A percentile compares a stretch with the other conserved stretches of the same genome.
Conservation (phyloP, 164 flowering plant species). For the Berberis vulgaris region DNA sequence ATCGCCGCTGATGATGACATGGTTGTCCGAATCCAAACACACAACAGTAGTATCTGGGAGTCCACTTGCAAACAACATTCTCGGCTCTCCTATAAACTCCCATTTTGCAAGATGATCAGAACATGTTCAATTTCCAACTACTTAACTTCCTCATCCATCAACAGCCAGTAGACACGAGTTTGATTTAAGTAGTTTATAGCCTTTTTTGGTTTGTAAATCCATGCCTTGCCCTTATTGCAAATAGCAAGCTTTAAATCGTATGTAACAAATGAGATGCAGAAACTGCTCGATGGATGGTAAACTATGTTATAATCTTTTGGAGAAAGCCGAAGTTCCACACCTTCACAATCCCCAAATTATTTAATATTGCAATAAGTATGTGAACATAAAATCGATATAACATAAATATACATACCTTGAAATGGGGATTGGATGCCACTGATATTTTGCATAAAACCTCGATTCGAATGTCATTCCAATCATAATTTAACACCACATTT, state of each 20-base stretch:
- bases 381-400: background rate
- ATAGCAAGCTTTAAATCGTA: slow-evolving; percentile 40
- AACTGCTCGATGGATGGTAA: slow-evolving; percentile 65
- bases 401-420: slow-evolving; percentile 30
- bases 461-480: slow-evolving; percentile 45
- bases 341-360: slow-evolving; percentile 23
- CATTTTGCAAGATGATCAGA: slow-evolving; percentile 30
- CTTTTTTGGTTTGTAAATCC: slow-evolving; percentile 42
- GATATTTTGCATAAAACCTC: slow-evolving; percentile 36
- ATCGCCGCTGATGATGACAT: slow-evolving; percentile 28
- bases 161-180: slow-evolving; percentile 50
- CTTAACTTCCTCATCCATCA: slow-evolving; percentile 25
- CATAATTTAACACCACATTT: slow-evolving; percentile 45
- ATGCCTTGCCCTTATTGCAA: slow-evolving; percentile 40
- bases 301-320: slow-evolving; percentile 34
- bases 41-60: slow-evolving; percentile 21
- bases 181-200: slow-evolving; percentile 31
- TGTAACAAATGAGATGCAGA: slow-evolving; percentile 28
- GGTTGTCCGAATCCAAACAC: slow-evolving; percentile 52
- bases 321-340: slow-evolving; percentile 43
- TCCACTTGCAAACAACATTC: slow-evolving; percentile 51
- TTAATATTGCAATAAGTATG: background rate
- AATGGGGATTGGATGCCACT: slow-evolving; percentile 22
- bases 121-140: slow-evolving; percentile 25
- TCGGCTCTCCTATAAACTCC: slow-evolving; percentile 53